These are phyloP conservation scores for Ceratocystis cacaofunesta DNA, from an alignment of 2,329 filamentous ascomycete species.

Conservation along the genomic window DNA sequence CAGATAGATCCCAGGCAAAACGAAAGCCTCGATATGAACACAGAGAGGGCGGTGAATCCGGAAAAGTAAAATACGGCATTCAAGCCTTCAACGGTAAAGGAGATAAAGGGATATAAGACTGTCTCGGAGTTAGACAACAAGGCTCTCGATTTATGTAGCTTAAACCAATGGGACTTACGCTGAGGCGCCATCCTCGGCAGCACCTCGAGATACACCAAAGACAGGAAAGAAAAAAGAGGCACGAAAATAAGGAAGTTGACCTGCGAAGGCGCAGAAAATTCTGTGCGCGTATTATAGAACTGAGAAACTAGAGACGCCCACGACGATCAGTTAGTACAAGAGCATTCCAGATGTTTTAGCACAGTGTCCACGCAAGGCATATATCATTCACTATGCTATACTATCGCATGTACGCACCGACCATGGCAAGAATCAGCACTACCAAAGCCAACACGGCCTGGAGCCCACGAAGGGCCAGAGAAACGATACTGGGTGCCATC, in stretches of 20 bases:
- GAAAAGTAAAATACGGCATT: slow-evolving; percentile 44
- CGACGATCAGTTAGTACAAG: neutral
- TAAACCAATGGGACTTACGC: slow-evolving; percentile 22
- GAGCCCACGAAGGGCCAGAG: slow-evolving; percentile 26
- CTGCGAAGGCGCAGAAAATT: slow-evolving; percentile 37
- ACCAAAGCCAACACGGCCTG: slow-evolving; percentile 33
- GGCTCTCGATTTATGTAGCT: neutral
- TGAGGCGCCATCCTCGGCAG: slow-evolving; percentile 32
- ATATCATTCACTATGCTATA: too few species aligned
- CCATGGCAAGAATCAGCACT: slow-evolving; percentile 34
- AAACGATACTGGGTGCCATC: neutral
- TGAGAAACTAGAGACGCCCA: slow-evolving; percentile 35
- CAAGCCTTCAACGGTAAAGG: slow-evolving; percentile 34
- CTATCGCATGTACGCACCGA: slow-evolving; percentile 28
- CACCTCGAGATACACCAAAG: slow-evolving; percentile 39
- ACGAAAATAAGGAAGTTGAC: slow-evolving; percentile 44
- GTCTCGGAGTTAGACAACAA: slow-evolving; percentile 2
- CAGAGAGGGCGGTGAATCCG: slow-evolving; percentile 43
- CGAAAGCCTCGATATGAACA: slow-evolving; percentile 39
- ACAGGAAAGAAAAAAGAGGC: slow-evolving; percentile 39
- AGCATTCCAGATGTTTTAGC: neutral
- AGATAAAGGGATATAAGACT: slow-evolving; percentile 35
- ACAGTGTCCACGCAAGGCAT: neutral
- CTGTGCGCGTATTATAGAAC: slow-evolving; percentile 44
- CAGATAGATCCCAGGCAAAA: slow-evolving; percentile 46